phyloP scores from a whole-genome alignment of 352 stramenopile species.

The Pythium coloratum region DNA sequence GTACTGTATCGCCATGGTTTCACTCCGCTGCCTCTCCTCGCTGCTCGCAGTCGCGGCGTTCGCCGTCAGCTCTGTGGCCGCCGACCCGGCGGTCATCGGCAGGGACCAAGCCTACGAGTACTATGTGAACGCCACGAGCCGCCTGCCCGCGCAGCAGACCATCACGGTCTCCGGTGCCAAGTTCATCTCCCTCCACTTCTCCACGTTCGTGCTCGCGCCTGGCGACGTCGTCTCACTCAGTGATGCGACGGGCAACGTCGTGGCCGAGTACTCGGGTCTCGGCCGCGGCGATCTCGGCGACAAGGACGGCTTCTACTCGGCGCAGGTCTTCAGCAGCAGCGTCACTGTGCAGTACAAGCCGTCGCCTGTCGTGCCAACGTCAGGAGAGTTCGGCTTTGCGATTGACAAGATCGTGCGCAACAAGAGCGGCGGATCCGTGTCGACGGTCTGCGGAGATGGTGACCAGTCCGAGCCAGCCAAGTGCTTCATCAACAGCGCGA shows the following conservation, averaged over 20 bases:
- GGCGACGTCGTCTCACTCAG: slow-evolving; percentile 35
- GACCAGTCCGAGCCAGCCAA: slow-evolving; percentile 35
- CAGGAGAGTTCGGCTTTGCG: slow-evolving; percentile 27
- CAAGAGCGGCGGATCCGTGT: slow-evolving; percentile 20
- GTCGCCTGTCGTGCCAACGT: slow-evolving; percentile 2
- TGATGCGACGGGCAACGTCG: slow-evolving; percentile 20
- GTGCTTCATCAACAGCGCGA: slow-evolving; percentile 37
- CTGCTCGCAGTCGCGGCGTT: slow-evolving; percentile 6
- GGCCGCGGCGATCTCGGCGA: slow-evolving; percentile 31
- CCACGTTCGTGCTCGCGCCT: slow-evolving; percentile 32
- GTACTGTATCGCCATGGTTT: slow-evolving; percentile 2
- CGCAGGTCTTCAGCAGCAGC: slow-evolving; percentile 25
- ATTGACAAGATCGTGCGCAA: slow-evolving; percentile 40
- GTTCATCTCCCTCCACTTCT: slow-evolving; percentile 50
- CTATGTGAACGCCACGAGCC: slow-evolving; percentile 28
- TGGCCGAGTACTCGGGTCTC: slow-evolving; percentile 34
- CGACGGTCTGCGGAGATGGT: slow-evolving; percentile 27
- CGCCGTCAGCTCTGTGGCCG: neutral
- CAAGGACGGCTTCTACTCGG: slow-evolving; percentile 39
- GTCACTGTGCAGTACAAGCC: slow-evolving; percentile 35
- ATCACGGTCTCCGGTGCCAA: slow-evolving; percentile 27
- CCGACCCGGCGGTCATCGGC: slow-evolving; percentile 26
- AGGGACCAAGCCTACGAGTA: slow-evolving; percentile 28
- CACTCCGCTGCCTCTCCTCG: neutral
- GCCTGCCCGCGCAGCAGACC: slow-evolving; percentile 19